These are phyloP conservation scores for Aureobasidium sp. DNA, from an alignment of 2,329 filamentous ascomycete species.

Conservation along the genomic window DNA sequence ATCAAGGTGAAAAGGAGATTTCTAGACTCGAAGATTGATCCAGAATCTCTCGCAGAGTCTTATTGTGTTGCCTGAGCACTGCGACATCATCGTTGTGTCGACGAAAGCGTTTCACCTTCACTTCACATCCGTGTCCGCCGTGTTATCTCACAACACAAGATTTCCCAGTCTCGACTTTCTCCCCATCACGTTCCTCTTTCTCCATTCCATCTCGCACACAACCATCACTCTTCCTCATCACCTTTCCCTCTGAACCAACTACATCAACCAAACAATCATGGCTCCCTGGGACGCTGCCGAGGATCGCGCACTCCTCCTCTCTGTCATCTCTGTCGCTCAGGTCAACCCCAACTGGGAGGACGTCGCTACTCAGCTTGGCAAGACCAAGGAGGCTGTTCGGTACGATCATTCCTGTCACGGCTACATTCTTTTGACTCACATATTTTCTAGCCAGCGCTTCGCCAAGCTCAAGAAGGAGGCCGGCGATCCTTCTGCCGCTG, in stretches of 20 bases:
- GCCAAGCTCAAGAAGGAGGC: conserved; percentile 10
- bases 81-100: background rate
- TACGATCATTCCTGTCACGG: background rate
- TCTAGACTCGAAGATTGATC: background rate
- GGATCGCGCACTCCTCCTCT: conserved; percentile 4
- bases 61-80: background rate
- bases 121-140: background rate
- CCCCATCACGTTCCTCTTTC: too few relatives aligned
- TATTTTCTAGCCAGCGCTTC: background rate
- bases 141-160: background rate
- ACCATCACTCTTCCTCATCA: too few relatives aligned
- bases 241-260: too few relatives aligned
- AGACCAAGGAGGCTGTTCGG: background rate
- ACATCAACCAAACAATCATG: background rate
- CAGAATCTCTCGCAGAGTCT: too few relatives aligned
- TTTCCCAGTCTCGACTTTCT: too few relatives aligned
- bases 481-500: background rate
- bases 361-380: background rate
- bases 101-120: background rate
- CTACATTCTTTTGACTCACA: too few relatives aligned
- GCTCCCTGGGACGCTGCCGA: background rate
- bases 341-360: background rate
- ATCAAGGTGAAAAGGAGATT: background rate
- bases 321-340: background rate
- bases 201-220: too few relatives aligned